Evolutionary conservation across 106 monocot species (phyloP).

Genomic region (Triglochin maritima): DNA sequence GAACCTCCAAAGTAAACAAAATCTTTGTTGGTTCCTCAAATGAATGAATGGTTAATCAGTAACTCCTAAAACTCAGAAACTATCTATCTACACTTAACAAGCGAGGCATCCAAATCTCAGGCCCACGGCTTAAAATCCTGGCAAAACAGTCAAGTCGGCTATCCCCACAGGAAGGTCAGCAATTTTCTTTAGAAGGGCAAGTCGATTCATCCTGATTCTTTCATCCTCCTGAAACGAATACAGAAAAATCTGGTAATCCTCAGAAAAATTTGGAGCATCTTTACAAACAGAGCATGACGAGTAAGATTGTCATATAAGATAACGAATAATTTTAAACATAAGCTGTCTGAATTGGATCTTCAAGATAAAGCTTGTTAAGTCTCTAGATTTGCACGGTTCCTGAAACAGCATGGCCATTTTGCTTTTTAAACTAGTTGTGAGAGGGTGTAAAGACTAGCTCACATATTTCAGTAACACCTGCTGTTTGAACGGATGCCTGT

Average conservation of each 20-base stretch:
- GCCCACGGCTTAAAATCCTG: conserved; percentile 47
- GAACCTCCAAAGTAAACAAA: background rate
- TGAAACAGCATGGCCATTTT: too few relatives aligned
- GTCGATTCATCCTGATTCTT: conserved; percentile 73
- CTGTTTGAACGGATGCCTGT: too few relatives aligned
- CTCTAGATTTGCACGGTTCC: too few relatives aligned
- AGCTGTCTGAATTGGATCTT: too few relatives aligned
- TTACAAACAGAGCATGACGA: background rate
- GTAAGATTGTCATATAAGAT: too few relatives aligned
- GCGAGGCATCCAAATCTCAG: background rate
- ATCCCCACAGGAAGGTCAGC: conserved; percentile 71
- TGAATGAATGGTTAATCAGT: background rate
- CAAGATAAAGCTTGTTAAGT: too few relatives aligned
- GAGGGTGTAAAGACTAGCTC: too few relatives aligned
- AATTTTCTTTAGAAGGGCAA: conserved; percentile 70
- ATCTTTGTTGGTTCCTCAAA: conserved; percentile 1
- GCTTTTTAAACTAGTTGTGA: too few relatives aligned
- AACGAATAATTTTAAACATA: too few relatives aligned
- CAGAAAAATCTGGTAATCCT: background rate
- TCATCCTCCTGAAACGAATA: conserved; percentile 51
- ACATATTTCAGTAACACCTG: too few relatives aligned
- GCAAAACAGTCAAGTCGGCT: conserved; percentile 70
- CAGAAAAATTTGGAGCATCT: background rate
- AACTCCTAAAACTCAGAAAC: background rate
- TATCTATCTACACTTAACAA: conserved; percentile 1